Conservation (phyloP, 192 early-diverging fungal species). For the Linnemannia schmuckeri region DNA sequence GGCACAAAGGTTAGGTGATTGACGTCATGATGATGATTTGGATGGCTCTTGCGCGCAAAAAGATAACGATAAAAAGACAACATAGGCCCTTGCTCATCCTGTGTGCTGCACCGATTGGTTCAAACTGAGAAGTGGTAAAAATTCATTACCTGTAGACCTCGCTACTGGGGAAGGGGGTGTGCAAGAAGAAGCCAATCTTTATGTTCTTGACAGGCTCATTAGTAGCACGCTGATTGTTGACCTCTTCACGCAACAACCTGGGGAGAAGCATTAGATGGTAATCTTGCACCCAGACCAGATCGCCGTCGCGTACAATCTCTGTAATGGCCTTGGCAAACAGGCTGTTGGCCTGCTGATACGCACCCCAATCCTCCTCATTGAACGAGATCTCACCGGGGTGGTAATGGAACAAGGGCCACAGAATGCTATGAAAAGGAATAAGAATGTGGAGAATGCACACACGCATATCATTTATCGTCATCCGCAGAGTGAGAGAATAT, state of each 20-base stretch:
- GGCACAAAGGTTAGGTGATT: not conserved
- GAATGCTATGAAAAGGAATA: slow-evolving; percentile 72
- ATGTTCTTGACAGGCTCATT: slow-evolving; percentile 71
- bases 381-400: slow-evolving; percentile 99
- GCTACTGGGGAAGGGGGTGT: slow-evolving; percentile 96
- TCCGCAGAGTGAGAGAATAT: not conserved
- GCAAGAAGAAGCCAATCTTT: slow-evolving; percentile 98
- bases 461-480: not conserved
- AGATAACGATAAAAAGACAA: not conserved
- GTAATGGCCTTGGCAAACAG: slow-evolving; percentile 95
- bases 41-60: not conserved
- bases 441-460: not conserved
- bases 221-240: slow-evolving; percentile 49
- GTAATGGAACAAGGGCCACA: slow-evolving; percentile 99
- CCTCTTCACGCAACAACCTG: slow-evolving; percentile 80
- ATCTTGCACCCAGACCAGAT: slow-evolving; percentile 93
- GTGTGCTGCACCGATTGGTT: not conserved
- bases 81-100: not conserved
- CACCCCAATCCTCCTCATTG: slow-evolving; percentile 94
- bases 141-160: slow-evolving; percentile 90
- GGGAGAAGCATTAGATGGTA: slow-evolving; percentile 99
- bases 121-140: not conserved
- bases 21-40: not conserved
- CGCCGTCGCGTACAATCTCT: slow-evolving; percentile 88
- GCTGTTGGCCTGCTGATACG: slow-evolving; percentile 91